phyloP scores from a whole-genome alignment of 257 asterid species.

The Leonotis leonurus region DNA sequence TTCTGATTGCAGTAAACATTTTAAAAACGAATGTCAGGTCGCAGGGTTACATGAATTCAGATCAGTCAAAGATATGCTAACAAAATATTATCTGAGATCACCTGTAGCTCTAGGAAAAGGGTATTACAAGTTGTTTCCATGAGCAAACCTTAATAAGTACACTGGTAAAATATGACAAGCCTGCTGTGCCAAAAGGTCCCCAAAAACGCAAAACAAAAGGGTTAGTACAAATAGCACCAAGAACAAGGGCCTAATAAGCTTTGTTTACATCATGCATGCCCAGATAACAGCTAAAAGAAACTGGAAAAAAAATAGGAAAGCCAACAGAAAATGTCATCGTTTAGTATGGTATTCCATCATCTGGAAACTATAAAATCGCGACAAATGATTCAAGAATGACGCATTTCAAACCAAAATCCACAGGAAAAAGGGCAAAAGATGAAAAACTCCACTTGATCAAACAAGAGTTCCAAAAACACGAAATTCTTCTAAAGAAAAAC shows the following conservation, averaged over 20 bases:
- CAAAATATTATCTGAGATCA: slow-evolving; percentile 15
- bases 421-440: not conserved
- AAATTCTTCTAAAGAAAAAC: not conserved
- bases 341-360: not conserved
- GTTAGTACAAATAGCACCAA: not conserved
- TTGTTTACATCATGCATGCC: no score
- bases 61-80: not conserved
- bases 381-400: not conserved
- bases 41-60: not conserved
- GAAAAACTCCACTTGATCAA: not conserved
- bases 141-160: slow-evolving; percentile 20
- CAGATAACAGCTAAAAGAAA: not conserved
- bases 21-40: not conserved
- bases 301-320: not conserved
- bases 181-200: slow-evolving; percentile 14
- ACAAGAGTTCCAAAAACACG: not conserved
- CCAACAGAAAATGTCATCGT: not conserved
- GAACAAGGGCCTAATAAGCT: no score
- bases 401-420: not conserved
- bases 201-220: not conserved
- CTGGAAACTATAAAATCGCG: not conserved
- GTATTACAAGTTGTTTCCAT: slow-evolving; percentile 70
- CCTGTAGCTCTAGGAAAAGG: slow-evolving; percentile 78
- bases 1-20: slow-evolving; percentile 39
- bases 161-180: slow-evolving; percentile 12